Evolutionary conservation across 2,329 filamentous ascomycete species (phyloP), one percentile per base, ranked within the genome.

Genomic region (Fusarium zealandicum): DNA sequence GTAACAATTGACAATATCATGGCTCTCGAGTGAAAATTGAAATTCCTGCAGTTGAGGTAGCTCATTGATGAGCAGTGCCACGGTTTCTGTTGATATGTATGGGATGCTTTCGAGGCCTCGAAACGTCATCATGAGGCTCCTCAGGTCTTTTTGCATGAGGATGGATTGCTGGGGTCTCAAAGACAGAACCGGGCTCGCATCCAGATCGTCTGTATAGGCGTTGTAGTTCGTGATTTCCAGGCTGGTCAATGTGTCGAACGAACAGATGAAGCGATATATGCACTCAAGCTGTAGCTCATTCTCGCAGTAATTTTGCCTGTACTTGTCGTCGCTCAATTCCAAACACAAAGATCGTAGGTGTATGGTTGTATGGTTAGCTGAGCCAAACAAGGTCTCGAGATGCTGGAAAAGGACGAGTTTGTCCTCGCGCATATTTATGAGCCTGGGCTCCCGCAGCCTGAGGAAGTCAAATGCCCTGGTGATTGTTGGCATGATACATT

Each of bases 401-500:
- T 54, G 13, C 10, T 39, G 40, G 3, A 51, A 59, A 6, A 59
- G 33, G 0, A 4, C 17, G 0, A 12, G 5, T 3, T 30, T 22
- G 6, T 40, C 41, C 0, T 17, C 2, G 1, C 5, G 2, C 1
- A 46, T n/a, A 0, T 1, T 0, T 1, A 9, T 10, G 3, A 59
- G 12, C 0, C 11, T 37, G 0, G 59, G 33, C 1, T 55, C 51
- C 3, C 17, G 41, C 2, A 59, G 28, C 5, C 27, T 12, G 0
- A 51, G 22, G 10, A 59, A 59, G 25, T 59, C 33, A 3, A 59
- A 16, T 9, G 41, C 52, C 7, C 37, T 32, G 1, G 8, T 20
- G 1, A 44, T 1, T 1, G 12, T 36, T 1, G 6, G 25, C 5
- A 39, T 25, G 0, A 51, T 0, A 1, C 12, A 22, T 1, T 3